Evolutionary conservation across 441 rosid genomes (phyloP), one percentile per base, ranked within the genome.

Genomic region (Gossypium aridum): DNA sequence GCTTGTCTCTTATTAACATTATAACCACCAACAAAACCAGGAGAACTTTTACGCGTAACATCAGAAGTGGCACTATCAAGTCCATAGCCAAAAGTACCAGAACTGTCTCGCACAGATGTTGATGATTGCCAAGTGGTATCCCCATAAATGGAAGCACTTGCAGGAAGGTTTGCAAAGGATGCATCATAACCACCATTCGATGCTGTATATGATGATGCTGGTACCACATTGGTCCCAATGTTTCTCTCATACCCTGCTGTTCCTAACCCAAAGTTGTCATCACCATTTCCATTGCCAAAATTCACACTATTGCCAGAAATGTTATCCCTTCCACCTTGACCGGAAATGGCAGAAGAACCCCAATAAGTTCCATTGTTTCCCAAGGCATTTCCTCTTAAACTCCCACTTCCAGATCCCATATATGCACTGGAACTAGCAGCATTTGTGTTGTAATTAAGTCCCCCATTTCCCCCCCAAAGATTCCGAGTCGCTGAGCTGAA

Each of bases 401-500:
- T 82, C 64, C 87, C 94, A 81, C 84, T 87, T 78, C 90, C 88
- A 73, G 93, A 85, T 75, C 88, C 90, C 72, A 85, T 65, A 73
- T 85, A 88, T 70, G 92, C 78, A 85, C 64, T 86, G 64, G 96
- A 84, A 81, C 77, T 83, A 62, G 89, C 71, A 69, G 87, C 78
- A 82, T 79, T 88, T 65, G 89, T 70, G 71, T 78, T 86, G 63
- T 86, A 82, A 80, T 88, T 90, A 17, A 88, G 85, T 14, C 84
- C 90, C 28, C 93, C 98, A 64, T 85, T 89, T 77, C 97, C 96
- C 99, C 97, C 96, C 99, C 97, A 96, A 78, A 93, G 80, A 77
- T 92, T 96, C 75, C 90, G 81, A 20, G 93, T 84, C 45, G 80
- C 87, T 9, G 98, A 89, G 82, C 97, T 92, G 86, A 93, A 93